These are phyloP conservation scores for Macrophomina phaseolina DNA, from an alignment of 2,329 filamentous ascomycete species.

Conservation along the genomic window DNA sequence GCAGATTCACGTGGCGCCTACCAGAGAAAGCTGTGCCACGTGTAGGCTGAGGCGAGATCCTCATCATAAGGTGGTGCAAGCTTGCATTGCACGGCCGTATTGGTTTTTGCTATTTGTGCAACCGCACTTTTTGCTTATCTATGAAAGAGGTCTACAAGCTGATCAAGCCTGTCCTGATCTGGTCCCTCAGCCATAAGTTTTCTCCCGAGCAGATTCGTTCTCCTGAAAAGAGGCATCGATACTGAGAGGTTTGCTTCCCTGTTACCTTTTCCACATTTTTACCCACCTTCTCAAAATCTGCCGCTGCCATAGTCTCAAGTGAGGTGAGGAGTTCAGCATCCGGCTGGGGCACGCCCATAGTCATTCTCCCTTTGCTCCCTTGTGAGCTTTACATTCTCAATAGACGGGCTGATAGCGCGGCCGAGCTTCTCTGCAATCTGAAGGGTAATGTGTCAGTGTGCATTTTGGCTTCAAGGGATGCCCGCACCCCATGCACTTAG, in stretches of 20 bases:
- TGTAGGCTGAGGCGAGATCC: too few species aligned
- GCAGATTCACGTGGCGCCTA: too few species aligned
- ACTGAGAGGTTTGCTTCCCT: background rate
- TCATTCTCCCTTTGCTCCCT: constrained; percentile 1
- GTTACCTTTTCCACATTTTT: background rate
- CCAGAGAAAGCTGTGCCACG: too few species aligned
- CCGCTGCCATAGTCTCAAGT: background rate
- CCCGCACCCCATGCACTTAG: background rate
- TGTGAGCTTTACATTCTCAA: constrained; percentile 14
- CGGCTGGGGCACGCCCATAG: background rate
- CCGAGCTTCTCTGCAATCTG: constrained; percentile 29
- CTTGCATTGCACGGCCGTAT: too few species aligned
- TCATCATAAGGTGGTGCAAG: too few species aligned
- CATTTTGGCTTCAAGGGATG: background rate
- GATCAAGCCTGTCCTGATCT: too few species aligned
- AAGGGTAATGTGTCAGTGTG: constrained; percentile 43
- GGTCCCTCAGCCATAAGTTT: too few species aligned
- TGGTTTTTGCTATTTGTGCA: too few species aligned
- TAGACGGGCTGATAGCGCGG: background rate
- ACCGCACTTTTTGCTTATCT: too few species aligned
- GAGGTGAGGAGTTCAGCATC: background rate
- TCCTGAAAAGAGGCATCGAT: background rate
- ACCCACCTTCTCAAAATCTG: background rate
- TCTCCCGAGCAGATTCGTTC: background rate
- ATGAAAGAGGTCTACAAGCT: too few species aligned